phyloP scores from a whole-genome alignment of 1,284 basidiomycete species.

The Phylloporus sp. region DNA sequence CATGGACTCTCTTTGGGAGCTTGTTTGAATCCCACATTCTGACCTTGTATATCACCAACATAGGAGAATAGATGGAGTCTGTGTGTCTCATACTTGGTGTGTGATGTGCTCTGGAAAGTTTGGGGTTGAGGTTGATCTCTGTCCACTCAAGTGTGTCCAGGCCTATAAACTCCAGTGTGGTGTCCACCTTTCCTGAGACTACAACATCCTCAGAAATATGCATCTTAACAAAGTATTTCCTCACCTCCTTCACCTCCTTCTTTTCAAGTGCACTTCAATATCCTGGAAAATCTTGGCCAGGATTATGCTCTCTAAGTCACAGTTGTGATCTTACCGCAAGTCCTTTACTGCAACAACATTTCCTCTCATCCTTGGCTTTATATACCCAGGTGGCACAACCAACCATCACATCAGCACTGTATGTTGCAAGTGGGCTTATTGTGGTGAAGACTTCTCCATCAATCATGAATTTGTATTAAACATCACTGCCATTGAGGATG shows the following conservation, averaged over 20 bases:
- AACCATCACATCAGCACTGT: neutral
- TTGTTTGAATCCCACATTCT: neutral
- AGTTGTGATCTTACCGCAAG: neutral
- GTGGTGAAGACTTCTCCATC: neutral
- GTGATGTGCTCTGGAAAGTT: neutral
- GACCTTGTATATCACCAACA: neutral
- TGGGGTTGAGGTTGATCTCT: neutral
- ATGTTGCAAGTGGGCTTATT: neutral
- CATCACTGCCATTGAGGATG: neutral
- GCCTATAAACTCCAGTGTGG: neutral
- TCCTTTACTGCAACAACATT: neutral
- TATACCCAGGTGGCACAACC: neutral
- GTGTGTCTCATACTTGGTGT: neutral
- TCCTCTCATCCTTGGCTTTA: neutral
- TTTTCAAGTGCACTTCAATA: slow-evolving; percentile 1
- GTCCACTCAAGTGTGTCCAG: too few species aligned
- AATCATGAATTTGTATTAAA: slow-evolving; percentile 15
- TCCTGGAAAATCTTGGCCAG: slow-evolving; percentile 2
- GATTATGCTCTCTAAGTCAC: neutral
- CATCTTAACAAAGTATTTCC: slow-evolving; percentile 13
- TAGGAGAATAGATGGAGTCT: neutral
- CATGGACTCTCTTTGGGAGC: slow-evolving; percentile 2
- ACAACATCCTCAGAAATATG: slow-evolving; percentile 10
- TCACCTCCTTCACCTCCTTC: neutral
- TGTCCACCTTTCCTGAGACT: neutral